Base-by-base conservation (phyloP, 495 filamentous ascomycete genomes). In the Lasiosphaeriaceae sp. region DNA sequence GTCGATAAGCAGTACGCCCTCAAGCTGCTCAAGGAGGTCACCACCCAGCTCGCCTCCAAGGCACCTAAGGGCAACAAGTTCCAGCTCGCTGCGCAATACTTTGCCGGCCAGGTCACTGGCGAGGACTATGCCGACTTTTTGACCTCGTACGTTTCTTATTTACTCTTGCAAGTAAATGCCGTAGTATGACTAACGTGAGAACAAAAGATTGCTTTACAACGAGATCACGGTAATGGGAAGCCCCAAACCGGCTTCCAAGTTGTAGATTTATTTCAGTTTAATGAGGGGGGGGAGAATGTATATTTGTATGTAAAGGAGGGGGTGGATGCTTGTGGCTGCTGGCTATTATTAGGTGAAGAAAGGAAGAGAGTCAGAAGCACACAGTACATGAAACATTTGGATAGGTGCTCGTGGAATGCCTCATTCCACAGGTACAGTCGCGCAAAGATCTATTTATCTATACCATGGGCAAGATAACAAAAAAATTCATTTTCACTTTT, bases 61-160 rank as follows among this genome's bases (percentile, higher is more conserved):
- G 91, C 86, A 11, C 83, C 88, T 43, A 88, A 89, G 80, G 93
- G 92, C 31, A 92, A 97, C 78, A 96, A 95, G 79, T 97, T 83
- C 75, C 83, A 85, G 48, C 84, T 96, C 37, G 94, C 94, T 2
- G 90, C 90, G 1, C 86, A 92, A 68, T 97, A 97, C 75, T 97
- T 97, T 64, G 83, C 88, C 14, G 78, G 82, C 41, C 94, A 98
- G 83, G 87, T 97, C 20, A 97, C 92, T 6, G 94, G 94, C 23
- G 95, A 98, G 77, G 90, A 96, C 60, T 96, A 96, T 74, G 91
- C 92, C 6, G 95, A 98, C 71, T 98, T 98, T 77, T 74, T 98
- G 80, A 98, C 94, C 6, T 81, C 83, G 81, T 86, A 67, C 77
- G 83, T 80, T 41, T 31, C 19, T 12, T 46, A 34, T 20, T 17